A percentile compares a stretch with the other conserved stretches of the same genome.
Evolutionary conservation across 139 green algal genomes (phyloP).

Genomic region (Volvox reticuliferus): DNA sequence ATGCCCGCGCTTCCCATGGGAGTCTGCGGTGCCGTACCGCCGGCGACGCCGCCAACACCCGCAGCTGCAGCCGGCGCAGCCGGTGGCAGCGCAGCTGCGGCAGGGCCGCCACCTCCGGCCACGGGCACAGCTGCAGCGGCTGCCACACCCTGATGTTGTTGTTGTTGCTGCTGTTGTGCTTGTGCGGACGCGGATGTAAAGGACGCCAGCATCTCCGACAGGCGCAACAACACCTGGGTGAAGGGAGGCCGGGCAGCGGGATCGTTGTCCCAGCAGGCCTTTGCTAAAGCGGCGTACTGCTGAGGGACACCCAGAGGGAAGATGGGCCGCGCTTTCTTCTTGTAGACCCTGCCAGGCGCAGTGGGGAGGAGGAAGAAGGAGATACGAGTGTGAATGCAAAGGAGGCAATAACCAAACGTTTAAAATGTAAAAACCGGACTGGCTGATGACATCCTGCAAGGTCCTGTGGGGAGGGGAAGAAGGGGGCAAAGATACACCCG

Average conservation of each 20-base stretch:
- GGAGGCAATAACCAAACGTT: too few relatives aligned
- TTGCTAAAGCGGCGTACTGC: conserved; percentile 66
- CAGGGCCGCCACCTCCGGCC: neutral
- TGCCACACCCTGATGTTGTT: neutral
- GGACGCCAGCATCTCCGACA: conserved; percentile 63
- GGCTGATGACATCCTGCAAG: too few relatives aligned
- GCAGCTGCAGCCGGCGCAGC: neutral
- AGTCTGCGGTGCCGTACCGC: neutral
- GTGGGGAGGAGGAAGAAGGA: neutral
- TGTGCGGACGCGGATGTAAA: conserved; percentile 58
- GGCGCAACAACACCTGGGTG: conserved; percentile 44
- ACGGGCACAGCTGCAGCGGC: neutral
- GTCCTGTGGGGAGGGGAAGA: too few relatives aligned
- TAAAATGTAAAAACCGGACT: too few relatives aligned
- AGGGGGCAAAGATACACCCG: too few relatives aligned
- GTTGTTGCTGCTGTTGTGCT: neutral
- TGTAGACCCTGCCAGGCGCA: conserved; percentile 56
- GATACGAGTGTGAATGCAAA: neutral
- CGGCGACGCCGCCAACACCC: neutral
- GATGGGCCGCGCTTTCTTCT: conserved; percentile 69
- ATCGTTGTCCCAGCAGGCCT: conserved; percentile 70
- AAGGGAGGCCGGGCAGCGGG: conserved; percentile 55
- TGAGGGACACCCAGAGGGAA: conserved; percentile 69
- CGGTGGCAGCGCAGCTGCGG: neutral
- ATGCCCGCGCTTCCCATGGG: neutral